A percentile compares a stretch with the other conserved stretches of the same genome.
These are phyloP conservation scores for Musa beccarii DNA, from an alignment of 176 grass and related monocot species.

Conservation along the genomic window DNA sequence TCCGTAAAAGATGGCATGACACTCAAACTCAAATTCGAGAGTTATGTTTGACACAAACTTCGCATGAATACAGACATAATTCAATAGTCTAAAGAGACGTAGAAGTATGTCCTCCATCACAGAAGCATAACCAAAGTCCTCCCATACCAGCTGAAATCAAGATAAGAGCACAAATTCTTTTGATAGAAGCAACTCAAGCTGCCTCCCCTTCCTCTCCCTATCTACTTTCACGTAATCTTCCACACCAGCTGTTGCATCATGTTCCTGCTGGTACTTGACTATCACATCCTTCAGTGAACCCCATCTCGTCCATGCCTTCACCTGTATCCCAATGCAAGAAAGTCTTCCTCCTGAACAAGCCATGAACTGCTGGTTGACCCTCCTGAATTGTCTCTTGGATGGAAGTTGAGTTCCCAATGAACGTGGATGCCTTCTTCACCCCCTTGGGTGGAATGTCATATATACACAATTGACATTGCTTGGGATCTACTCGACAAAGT, in stretches of 20 bases:
- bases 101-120: too few species aligned
- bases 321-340: constrained; percentile 97
- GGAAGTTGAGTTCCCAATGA: constrained; percentile 11
- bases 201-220: constrained; percentile 48
- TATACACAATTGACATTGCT: constrained; percentile 84
- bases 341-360: constrained; percentile 96
- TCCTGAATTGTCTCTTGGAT: constrained; percentile 9
- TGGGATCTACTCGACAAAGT: constrained; percentile 92
- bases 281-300: constrained; percentile 9
- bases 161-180: constrained; percentile 21
- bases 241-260: constrained; percentile 2
- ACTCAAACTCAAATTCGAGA: too few species aligned
- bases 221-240: not conserved
- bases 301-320: constrained; percentile 68
- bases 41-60: too few species aligned
- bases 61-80: too few species aligned
- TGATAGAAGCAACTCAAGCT: constrained; percentile 67
- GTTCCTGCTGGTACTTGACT: constrained; percentile 13
- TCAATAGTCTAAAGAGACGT: too few species aligned
- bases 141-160: too few species aligned
- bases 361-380: constrained; percentile 78
- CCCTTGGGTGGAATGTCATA: constrained; percentile 70
- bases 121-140: too few species aligned
- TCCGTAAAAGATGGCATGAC: too few species aligned
- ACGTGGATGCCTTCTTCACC: constrained; percentile 10